These are phyloP conservation scores for Lachancea fermentati DNA, from an alignment of 805 yeast genomes.

Conservation along the genomic window DNA sequence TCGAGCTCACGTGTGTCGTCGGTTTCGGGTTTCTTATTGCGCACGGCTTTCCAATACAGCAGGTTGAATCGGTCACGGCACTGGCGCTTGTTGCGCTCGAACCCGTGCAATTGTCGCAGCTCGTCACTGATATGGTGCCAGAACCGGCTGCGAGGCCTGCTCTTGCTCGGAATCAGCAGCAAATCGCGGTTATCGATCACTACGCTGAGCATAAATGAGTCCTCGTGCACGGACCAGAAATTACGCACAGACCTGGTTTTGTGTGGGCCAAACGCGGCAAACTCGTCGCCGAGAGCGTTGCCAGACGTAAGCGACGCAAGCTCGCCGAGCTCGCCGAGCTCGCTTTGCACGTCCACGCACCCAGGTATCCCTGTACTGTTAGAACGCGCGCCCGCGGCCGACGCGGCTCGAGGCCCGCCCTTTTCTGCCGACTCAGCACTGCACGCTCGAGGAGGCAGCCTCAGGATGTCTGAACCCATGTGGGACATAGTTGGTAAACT, in stretches of 20 bases:
- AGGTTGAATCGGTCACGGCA: constrained; percentile 10
- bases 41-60: constrained; percentile 7
- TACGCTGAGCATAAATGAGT: constrained; percentile 3
- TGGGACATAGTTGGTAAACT: not conserved
- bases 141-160: constrained; percentile 6
- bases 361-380: too few species aligned
- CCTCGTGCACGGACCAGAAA: constrained; percentile 8
- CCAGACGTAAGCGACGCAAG: not conserved
- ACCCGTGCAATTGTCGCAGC: constrained; percentile 2
- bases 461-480: constrained; percentile 4
- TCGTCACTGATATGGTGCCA: constrained; percentile 8
- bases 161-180: constrained; percentile 2
- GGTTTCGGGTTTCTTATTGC: constrained; percentile 3
- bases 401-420: too few species aligned
- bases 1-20: constrained; percentile 5
- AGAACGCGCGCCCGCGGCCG: too few species aligned
- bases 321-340: not conserved
- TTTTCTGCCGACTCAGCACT: constrained; percentile 8
- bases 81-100: constrained; percentile 7
- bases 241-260: constrained; percentile 5
- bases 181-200: constrained; percentile 5
- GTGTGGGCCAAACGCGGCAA: not conserved
- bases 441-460: constrained; percentile 8
- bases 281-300: not conserved
- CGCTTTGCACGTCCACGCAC: not conserved